Base-by-base conservation (phyloP, 371 early-diverging fungal genomes). In the Sporodiniella umbellata region DNA sequence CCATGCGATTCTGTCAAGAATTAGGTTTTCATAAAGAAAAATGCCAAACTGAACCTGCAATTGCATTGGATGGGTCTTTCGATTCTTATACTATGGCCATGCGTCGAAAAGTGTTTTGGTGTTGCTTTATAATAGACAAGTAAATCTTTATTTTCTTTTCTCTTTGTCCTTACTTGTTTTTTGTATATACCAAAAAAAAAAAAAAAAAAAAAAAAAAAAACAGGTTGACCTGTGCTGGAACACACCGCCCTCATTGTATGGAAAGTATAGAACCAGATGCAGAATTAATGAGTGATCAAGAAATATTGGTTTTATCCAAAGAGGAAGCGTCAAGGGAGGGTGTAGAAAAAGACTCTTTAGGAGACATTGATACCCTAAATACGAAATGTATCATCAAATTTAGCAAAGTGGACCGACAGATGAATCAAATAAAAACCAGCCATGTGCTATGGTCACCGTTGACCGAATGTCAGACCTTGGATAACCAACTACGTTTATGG, bases 11-110 rank as follows among this genome's bases (percentile, higher is more conserved):
- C 40, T 78, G 80, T 38, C 72, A 78, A 40, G 82, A 85, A 35
- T 51, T 85, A 1, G 82, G 79, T 2, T 52, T 80, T 31, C 74
- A 85, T 53, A 75, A 75, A 33, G 82, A 85, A 66, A 82, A 75
- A 33, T 58, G 62, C 1, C 31, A 66, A 14, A 54, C 58, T 43
- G 33, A 43, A 11, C 75, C 75, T 1, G 69, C 71, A 19, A 22
- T 64, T 15, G 55, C 48, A 11, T 48, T 67, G 18, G 67, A 67
- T 53, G 75, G 75, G n/a, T 64, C 55, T 2, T 52, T 75, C 1
- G 73, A 77, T 40, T 69, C 76, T 28, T 60, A 76, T 2, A 66
- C 78, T 17, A 78, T 80, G 56, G 76, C 79, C 30, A 54, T 79
- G 15, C 57, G 81, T 38, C 59, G 83, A 22, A 52, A 83, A 19